Percentiles rank a stretch among this genome's conserved stretches.
These are phyloP conservation scores for Aspergillus ruber DNA, from an alignment of 2,329 filamentous ascomycete genomes.

Conservation along the genomic window DNA sequence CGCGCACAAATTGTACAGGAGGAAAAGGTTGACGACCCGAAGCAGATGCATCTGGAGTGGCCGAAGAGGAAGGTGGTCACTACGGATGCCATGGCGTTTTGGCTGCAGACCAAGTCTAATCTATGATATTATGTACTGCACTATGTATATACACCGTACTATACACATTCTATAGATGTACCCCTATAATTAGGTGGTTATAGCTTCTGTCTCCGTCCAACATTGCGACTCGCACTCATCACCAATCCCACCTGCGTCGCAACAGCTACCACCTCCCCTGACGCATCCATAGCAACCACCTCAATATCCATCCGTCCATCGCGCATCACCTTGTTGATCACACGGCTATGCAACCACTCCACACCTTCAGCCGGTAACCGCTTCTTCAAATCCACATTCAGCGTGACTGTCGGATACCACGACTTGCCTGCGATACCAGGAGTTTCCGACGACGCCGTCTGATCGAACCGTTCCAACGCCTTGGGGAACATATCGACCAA, in stretches of 20 bases:
- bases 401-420: constrained; percentile 70
- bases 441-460: constrained; percentile 21
- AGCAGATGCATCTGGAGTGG: constrained; percentile 25
- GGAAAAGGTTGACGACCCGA: constrained; percentile 18
- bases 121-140: constrained; percentile 2
- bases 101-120: constrained; percentile 24
- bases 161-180: background rate
- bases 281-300: constrained; percentile 58
- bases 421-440: constrained; percentile 33
- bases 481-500: constrained; percentile 64
- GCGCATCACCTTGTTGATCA: constrained; percentile 59
- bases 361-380: constrained; percentile 59
- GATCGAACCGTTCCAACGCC: constrained; percentile 50
- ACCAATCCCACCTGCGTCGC: constrained; percentile 63
- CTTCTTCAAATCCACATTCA: constrained; percentile 75
- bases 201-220: constrained; percentile 38
- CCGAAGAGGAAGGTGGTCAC: constrained; percentile 28
- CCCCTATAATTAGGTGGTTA: constrained; percentile 3
- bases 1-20: constrained; percentile 34
- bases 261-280: constrained; percentile 59
- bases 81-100: constrained; percentile 37
- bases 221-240: constrained; percentile 58
- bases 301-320: constrained; percentile 72
- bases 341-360: constrained; percentile 65
- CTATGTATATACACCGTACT: constrained; percentile 3